These are phyloP conservation scores for Chaetothyriales sp. DNA, from an alignment of 2,329 filamentous ascomycete genomes.

Conservation along the genomic window DNA sequence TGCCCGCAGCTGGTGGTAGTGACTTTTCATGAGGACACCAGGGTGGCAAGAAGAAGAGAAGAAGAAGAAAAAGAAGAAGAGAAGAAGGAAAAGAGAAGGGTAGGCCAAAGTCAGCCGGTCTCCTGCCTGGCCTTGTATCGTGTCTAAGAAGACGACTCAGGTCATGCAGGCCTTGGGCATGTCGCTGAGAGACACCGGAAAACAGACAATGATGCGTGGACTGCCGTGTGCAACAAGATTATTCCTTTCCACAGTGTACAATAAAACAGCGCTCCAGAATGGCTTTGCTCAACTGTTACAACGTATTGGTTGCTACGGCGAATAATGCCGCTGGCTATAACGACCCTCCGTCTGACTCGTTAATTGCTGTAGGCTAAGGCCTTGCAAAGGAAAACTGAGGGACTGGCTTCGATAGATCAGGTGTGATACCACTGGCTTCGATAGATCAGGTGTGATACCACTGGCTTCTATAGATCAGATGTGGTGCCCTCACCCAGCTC, in stretches of 20 bases:
- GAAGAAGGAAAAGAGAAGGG: no score
- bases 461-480: no score
- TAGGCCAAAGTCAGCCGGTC: background rate
- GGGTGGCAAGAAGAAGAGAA: background rate
- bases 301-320: background rate
- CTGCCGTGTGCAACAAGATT: background rate
- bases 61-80: no score
- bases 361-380: no score
- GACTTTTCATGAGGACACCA: slow-evolving; percentile 1
- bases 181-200: background rate
- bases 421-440: no score
- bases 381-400: no score
- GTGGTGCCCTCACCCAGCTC: no score
- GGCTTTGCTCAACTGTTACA: background rate
- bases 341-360: background rate
- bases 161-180: background rate
- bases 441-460: no score
- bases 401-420: no score
- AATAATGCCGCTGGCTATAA: background rate
- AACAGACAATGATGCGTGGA: background rate
- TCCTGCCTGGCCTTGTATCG: background rate
- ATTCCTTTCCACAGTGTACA: background rate
- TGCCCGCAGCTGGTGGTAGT: slow-evolving; percentile 15
- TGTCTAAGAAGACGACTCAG: background rate
- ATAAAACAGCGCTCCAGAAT: background rate